Base-by-base conservation (phyloP, 495 filamentous ascomycete species). In the Talaromyces thailandensis region DNA sequence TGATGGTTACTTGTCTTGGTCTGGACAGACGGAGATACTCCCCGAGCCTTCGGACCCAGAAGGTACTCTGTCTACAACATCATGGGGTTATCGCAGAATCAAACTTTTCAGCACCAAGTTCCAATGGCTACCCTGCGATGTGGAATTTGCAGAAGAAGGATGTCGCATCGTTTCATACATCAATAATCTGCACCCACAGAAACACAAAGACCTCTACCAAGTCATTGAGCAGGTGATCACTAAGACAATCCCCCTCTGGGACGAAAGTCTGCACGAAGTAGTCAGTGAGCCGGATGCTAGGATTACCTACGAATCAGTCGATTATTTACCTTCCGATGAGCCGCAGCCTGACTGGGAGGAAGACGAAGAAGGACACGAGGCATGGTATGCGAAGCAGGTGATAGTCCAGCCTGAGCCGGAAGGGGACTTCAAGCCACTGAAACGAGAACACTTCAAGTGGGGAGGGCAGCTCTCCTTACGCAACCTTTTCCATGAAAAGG, bases 61-160 rank as follows among this genome's bases (percentile, higher is more conserved):
- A 12, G 16, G 29, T 57, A 25, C 26, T 16, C 28, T 31, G 55
- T 25, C 16, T 18, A 2, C 6, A 12, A n/a, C 16, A n/a, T 2
- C 28, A 35, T 21, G 55, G n/a, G 28, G 55, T 65, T 56, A 5
- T 31, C 23, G 18, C 3, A 31, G 2, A 40, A 16, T 40, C 35
- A 40, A 40, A 40, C 18, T 24, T 28, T 64, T 51, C 35, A 71
- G 67, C 45, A 60, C 21, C 12, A 71, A 72, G 2, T 86, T 81
- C 56, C 85, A 89, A 60, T 87, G 82, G 84, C 69, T 88, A 21
- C 85, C 86, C 0, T 79, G 76, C 43, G 76, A 87, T 12, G 76
- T 88, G 23, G 56, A 72, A 6, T 69, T 85, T 1, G 66, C 69
- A 2, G 68, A 76, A 32, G 58, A 60, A 18, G 37, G 58, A 7